phyloP scores from a whole-genome alignment of 306 rosid genomes.

The Glycine tomentella region DNA sequence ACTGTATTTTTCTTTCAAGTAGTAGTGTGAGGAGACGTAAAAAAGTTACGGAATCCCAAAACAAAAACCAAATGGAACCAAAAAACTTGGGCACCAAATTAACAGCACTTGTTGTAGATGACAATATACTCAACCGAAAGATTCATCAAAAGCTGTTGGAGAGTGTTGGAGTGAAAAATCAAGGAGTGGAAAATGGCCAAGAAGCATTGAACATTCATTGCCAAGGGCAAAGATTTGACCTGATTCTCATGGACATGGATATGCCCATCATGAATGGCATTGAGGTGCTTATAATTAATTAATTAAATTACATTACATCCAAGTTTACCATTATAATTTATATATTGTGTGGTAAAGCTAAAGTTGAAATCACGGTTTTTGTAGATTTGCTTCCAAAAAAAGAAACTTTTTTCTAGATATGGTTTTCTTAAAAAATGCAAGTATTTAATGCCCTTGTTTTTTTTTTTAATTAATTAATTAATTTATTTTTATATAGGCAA shows the following conservation, averaged over 20 bases:
- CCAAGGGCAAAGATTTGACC: constrained; percentile 67
- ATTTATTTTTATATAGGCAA: constrained; percentile 59
- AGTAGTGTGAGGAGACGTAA: background rate
- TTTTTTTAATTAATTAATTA: too few relatives aligned
- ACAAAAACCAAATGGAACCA: constrained; percentile 30
- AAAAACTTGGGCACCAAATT: constrained; percentile 24
- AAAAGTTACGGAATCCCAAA: constrained; percentile 13
- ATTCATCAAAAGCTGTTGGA: constrained; percentile 63
- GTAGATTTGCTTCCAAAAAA: background rate
- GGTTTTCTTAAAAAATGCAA: background rate
- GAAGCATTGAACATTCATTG: constrained; percentile 77
- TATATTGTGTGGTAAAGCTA: background rate
- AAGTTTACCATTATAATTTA: background rate
- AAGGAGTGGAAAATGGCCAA: constrained; percentile 70
- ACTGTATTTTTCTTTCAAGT: background rate
- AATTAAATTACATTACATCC: background rate
- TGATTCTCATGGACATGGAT: constrained; percentile 88
- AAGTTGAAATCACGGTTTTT: background rate
- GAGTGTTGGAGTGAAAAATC: constrained; percentile 59
- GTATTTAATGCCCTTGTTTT: too few relatives aligned
- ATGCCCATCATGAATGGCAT: constrained; percentile 94
- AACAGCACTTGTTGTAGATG: constrained; percentile 85
- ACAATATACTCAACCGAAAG: constrained; percentile 51
- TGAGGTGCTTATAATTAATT: constrained; percentile 53
- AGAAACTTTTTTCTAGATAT: background rate